Evolutionary conservation across 2,329 filamentous ascomycete species (phyloP).

Genomic region (Fusarium duplospermum): DNA sequence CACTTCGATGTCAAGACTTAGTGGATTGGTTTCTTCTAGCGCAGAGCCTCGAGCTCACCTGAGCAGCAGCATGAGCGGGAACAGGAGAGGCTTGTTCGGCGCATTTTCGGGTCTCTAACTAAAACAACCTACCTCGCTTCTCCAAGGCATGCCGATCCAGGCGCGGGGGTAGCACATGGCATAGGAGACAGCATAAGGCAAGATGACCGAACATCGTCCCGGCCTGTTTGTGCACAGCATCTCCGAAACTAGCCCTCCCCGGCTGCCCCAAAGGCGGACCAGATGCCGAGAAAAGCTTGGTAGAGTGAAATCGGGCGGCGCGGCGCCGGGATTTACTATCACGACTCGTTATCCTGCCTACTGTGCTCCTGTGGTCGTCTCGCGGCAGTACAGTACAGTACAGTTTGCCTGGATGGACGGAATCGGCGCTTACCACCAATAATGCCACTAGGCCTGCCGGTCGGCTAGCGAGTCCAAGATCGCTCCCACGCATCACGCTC

Average conservation of each 20-base stretch:
- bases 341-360: neutral
- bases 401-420: neutral
- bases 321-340: slow-evolving; percentile 15
- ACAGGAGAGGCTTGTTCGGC: slow-evolving; percentile 19
- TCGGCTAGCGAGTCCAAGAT: slow-evolving; percentile 17
- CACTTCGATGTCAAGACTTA: neutral
- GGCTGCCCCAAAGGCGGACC: slow-evolving; percentile 23
- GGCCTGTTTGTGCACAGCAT: slow-evolving; percentile 36
- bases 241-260: slow-evolving; percentile 33
- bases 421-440: slow-evolving; percentile 3
- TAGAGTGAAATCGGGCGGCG: slow-evolving; percentile 19
- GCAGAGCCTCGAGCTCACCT: slow-evolving; percentile 6
- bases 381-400: too few relatives aligned
- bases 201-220: slow-evolving; percentile 35
- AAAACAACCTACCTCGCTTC: slow-evolving; percentile 23
- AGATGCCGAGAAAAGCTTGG: slow-evolving; percentile 40
- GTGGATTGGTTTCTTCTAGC: neutral
- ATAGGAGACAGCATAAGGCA: slow-evolving; percentile 35
- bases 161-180: slow-evolving; percentile 41
- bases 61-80: neutral
- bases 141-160: slow-evolving; percentile 34
- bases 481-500: slow-evolving; percentile 18
- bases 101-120: slow-evolving; percentile 32
- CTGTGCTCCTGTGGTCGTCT: neutral
- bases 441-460: slow-evolving; percentile 7